Evolutionary conservation across 1,139 yeast species (phyloP), one percentile per base, ranked within the genome.

Genomic region (Hansenula anomala): DNA sequence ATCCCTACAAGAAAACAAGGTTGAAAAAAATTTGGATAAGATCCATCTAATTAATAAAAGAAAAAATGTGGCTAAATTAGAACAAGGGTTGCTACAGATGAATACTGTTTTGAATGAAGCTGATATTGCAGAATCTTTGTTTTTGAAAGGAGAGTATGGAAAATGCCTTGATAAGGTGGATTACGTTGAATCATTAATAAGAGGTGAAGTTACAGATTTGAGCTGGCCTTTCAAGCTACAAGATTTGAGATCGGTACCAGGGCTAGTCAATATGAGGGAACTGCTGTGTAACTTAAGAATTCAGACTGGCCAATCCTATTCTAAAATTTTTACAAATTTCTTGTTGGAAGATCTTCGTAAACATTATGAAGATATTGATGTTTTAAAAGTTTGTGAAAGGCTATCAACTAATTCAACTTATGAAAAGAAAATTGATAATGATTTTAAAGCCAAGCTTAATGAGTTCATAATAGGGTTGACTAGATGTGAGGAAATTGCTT

Each of bases 231-330:
- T 67, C 44, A 73, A 76, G 4, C 50, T 78, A 7, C 55, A 65
- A 4, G 75, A 85, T 49, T 56, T 89, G 34, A 60, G 75, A 7
- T 55, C 66, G 2, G 66, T 87, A 5, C 77, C 82, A 0, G 90
- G 87, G 0, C 63, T 89, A 27, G 57, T 66, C 1, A 71, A 74
- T 26, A 58, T 81, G n/a, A 70, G 75, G 36, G 68, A 76, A 50
- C 55, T 75, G 51, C 56, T 77, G 55, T 55, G 72, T n/a, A 67
- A 64, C 19, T 63, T 87, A 52, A 66, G 67, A 53, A 69, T 64
- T 7, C 73, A 70, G 34, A 82, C 89, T 36, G 89, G 94, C n/a
- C 75, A 73, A 37, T 77, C 80, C 8, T 84, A 78, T 48, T 75
- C 81, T 6, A 65, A 71, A 26, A 65, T 73, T 35, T 79, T 89